Conservation (phyloP, 1,284 basidiomycete species). For the Microbotryomycetes sp. region DNA sequence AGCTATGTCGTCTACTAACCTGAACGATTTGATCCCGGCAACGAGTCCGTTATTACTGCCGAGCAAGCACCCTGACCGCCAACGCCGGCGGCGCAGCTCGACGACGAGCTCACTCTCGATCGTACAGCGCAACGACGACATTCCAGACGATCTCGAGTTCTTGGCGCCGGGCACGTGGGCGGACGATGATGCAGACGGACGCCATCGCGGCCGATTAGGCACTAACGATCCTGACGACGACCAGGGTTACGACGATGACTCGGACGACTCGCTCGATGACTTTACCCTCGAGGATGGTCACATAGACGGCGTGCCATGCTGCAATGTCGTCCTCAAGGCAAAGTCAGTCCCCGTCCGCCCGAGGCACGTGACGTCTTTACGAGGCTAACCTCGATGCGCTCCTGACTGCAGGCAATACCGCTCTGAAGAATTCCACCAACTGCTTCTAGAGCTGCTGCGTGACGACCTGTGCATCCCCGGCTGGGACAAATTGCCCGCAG, state of each 20-base stretch:
- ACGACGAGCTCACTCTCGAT: not conserved
- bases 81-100: not conserved
- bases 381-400: not conserved
- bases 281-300: constrained; percentile 32
- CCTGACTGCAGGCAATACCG: constrained; percentile 55
- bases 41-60: not conserved
- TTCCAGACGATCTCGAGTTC: constrained; percentile 23
- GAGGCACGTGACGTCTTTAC: not conserved
- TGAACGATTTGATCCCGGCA: not conserved
- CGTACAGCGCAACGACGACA: constrained; percentile 16
- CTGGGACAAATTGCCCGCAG: constrained; percentile 22
- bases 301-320: constrained; percentile 29
- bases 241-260: constrained; percentile 6
- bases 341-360: constrained; percentile 19
- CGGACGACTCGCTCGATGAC: constrained; percentile 27
- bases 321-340: constrained; percentile 27
- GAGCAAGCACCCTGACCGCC: not conserved
- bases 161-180: constrained; percentile 19
- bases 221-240: not conserved
- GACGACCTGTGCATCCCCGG: constrained; percentile 29
- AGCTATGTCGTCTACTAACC: not conserved
- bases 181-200: not conserved
- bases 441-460: constrained; percentile 36
- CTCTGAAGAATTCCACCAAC: constrained; percentile 52
- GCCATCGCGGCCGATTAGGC: not conserved